phyloP scores from a whole-genome alignment of 2,329 filamentous ascomycete genomes.

The Aspergillus hortae region DNA sequence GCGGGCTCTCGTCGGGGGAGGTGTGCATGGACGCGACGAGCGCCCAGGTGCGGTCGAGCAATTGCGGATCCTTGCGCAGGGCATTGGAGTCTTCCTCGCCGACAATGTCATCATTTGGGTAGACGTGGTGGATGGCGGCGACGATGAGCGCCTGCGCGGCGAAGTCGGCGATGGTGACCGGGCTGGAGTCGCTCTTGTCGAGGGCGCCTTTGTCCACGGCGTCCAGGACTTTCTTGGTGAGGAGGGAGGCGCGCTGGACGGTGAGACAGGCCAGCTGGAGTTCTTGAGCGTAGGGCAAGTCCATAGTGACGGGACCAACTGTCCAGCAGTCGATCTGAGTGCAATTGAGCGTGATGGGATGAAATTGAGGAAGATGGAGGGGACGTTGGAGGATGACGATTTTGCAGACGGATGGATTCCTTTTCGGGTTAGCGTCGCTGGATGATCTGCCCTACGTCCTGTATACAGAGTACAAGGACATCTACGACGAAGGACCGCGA shows the following conservation, averaged over 20 bases:
- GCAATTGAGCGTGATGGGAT: neutral
- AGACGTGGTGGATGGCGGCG: conserved; percentile 50
- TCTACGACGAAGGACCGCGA: neutral
- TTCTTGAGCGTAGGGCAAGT: conserved; percentile 31
- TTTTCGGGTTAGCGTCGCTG: neutral
- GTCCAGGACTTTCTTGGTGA: conserved; percentile 55
- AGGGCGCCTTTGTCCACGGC: conserved; percentile 50
- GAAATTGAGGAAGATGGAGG: neutral
- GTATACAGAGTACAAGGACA: neutral
- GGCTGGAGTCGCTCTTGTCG: conserved; percentile 56
- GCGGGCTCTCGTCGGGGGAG: conserved; percentile 26
- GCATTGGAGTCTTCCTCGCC: conserved; percentile 59
- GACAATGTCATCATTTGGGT: conserved; percentile 56
- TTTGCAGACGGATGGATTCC: neutral
- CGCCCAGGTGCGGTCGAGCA: conserved; percentile 55
- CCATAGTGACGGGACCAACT: neutral
- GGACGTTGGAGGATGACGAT: too few relatives aligned
- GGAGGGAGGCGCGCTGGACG: conserved; percentile 54
- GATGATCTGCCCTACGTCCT: neutral
- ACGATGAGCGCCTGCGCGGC: conserved; percentile 62
- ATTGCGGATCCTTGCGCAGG: conserved; percentile 46
- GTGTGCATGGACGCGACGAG: conserved; percentile 44
- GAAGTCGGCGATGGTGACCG: conserved; percentile 63
- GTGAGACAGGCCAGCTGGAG: conserved; percentile 40
- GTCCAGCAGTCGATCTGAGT: neutral